Evolutionary conservation across 176 grass and related monocot genomes (phyloP), one percentile per base, ranked within the genome.

Genomic region (Musa itinerans): DNA sequence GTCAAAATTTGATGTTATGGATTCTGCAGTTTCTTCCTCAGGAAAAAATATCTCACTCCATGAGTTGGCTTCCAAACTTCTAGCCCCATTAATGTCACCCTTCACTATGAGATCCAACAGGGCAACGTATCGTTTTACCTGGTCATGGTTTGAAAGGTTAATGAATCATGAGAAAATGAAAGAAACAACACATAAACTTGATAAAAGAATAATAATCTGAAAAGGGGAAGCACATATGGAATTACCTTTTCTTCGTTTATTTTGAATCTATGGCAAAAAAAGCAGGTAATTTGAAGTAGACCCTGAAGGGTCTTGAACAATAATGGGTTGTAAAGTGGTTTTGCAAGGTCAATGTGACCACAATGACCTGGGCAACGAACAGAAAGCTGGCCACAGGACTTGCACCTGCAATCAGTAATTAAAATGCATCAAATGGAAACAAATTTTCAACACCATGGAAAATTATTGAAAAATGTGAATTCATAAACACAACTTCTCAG

Each of bases 261-360:
- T 71, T 76, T 84, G 68, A 97, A 97, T 79, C 76, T 97, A 78
- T 83, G 90, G 52, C 94, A 97, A 71, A 80, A 54, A 77, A 96
- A 90, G 71, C 93, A 96, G 50, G 85, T 90, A 54, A 68, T 52
- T 9, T 81, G 77, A 70, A 97, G 94, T 72, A 97, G 81, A 65
- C 61, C 78, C 80, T 78, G 82, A 27, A 96, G 73, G 65, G 50
- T 87, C 72, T 7, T 64, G 77, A 97, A 97, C 9, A 97, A 68
- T 72, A 97, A 85, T 53, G 94, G 94, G 70, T 93, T 93, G 78
- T 85, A 93, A 78, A 97, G 52, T n/a, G 63, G 62, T 76, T 83
- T 89, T 72, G 84, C 78, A 71, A 97, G 77, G 73, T 97, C 94
- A 62, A 97, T 93, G 75, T 93, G 88, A 79, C 94, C 94, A 64